Evolutionary conservation across 306 rosid species (phyloP).

Genomic region (Malus sylvestris): DNA sequence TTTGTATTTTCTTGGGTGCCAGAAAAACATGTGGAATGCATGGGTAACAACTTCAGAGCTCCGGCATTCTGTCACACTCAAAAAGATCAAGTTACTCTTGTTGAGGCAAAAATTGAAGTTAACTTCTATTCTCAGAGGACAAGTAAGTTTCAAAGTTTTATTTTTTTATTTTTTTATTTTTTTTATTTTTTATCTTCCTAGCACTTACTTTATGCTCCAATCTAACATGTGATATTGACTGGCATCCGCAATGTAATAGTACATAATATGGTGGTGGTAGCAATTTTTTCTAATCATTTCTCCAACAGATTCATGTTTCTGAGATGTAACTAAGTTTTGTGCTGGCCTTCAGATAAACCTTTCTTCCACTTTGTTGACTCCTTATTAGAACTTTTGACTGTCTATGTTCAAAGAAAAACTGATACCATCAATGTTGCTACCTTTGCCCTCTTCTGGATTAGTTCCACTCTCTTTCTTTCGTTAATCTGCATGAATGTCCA

Average conservation of each 20-base stretch:
- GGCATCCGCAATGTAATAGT: not conserved
- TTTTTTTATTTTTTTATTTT: not conserved
- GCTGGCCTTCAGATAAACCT: not conserved
- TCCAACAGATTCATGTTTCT: not conserved
- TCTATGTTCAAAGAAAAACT: not conserved
- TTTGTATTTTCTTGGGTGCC: slow-evolving; percentile 32
- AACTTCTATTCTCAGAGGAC: slow-evolving; percentile 83
- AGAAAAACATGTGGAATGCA: slow-evolving; percentile 95
- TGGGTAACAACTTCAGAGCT: slow-evolving; percentile 97
- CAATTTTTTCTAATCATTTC: not conserved
- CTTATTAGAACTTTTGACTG: not conserved
- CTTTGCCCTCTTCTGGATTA: not conserved
- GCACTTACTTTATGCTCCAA: slow-evolving; percentile 5
- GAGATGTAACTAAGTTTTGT: not conserved
- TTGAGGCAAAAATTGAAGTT: slow-evolving; percentile 92
- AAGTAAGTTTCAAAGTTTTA: slow-evolving; percentile 52
- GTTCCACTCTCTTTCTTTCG: not conserved
- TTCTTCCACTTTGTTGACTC: not conserved
- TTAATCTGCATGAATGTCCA: not conserved
- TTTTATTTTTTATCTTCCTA: slow-evolving; percentile 13
- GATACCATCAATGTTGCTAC: not conserved
- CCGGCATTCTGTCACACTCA: slow-evolving; percentile 91
- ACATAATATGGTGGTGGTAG: not conserved
- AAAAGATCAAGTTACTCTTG: slow-evolving; percentile 86
- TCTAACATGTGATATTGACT: not conserved